phyloP scores from a whole-genome alignment of 2,329 filamentous ascomycete species.

The Neofusicoccum ribis region DNA sequence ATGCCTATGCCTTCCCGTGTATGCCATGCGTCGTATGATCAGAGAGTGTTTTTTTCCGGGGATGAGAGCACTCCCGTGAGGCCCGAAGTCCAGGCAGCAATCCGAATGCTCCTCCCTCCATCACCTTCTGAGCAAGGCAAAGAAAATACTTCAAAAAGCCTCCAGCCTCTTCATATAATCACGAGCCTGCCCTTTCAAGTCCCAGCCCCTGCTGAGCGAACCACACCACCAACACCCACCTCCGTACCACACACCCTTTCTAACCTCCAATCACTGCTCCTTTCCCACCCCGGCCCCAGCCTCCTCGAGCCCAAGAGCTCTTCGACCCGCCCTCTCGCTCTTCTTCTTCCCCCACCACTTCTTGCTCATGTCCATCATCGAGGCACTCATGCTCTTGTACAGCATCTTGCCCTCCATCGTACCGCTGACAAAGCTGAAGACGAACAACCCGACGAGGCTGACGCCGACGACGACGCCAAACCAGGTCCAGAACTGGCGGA shows the following conservation, averaged over 20 bases:
- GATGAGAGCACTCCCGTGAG: too few species aligned
- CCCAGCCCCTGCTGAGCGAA: too few species aligned
- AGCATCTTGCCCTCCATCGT: constrained; percentile 58
- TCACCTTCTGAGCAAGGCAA: too few species aligned
- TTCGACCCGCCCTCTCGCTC: background rate
- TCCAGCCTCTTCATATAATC: too few species aligned
- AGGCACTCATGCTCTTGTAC: constrained; percentile 45
- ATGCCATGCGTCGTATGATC: background rate
- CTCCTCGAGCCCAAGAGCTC: background rate
- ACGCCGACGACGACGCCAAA: constrained; percentile 65
- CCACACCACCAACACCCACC: background rate
- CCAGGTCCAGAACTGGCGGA: constrained; percentile 65
- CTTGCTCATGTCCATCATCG: constrained; percentile 23
- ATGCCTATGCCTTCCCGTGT: background rate
- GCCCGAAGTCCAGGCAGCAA: too few species aligned
- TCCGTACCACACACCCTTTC: background rate
- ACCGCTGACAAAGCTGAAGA: constrained; percentile 59
- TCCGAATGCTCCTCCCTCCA: too few species aligned
- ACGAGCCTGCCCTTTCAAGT: too few species aligned
- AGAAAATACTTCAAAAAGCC: too few species aligned
- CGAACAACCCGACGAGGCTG: constrained; percentile 59
- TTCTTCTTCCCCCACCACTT: constrained; percentile 1
- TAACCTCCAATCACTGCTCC: background rate
- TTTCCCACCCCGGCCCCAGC: background rate
- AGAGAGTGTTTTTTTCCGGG: too few species aligned